Evolutionary conservation across 495 filamentous ascomycete genomes (phyloP).

Genomic region (Penicillium manginii): DNA sequence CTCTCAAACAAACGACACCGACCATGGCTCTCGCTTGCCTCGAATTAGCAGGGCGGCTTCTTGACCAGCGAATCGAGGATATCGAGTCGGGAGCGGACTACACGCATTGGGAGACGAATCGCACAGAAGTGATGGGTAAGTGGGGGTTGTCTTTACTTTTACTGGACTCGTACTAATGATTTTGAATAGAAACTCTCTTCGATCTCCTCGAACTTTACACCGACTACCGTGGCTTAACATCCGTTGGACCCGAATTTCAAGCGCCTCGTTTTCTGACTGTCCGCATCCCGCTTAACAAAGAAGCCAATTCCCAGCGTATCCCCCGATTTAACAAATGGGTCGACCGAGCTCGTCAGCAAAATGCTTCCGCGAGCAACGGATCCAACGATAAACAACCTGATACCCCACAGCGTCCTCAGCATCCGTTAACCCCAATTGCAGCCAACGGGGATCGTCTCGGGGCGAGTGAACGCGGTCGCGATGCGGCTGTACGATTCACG

Average conservation of each 20-base stretch:
- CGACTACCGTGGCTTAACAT: conserved; percentile 72
- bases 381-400: neutral
- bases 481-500: conserved; percentile 88
- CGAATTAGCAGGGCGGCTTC: conserved; percentile 74
- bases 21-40: conserved; percentile 82
- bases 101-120: conserved; percentile 59
- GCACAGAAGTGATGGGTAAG: conserved; percentile 71
- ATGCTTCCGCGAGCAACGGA: neutral
- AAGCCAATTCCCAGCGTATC: conserved; percentile 58
- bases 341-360: conserved; percentile 12
- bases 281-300: conserved; percentile 83
- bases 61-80: conserved; percentile 50
- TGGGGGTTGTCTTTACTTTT: neutral
- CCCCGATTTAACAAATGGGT: conserved; percentile 56
- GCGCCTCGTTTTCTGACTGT: conserved; percentile 78
- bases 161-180: conserved; percentile 5
- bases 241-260: conserved; percentile 70
- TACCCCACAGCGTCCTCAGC: conserved; percentile 15
- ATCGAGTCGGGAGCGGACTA: conserved; percentile 53
- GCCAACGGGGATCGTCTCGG: conserved; percentile 51
- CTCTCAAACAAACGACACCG: conserved; percentile 80
- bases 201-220: conserved; percentile 89
- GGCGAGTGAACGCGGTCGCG: conserved; percentile 58
- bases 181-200: conserved; percentile 70
- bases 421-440: conserved; percentile 42